phyloP scores from a whole-genome alignment of 139 green algal species.

The Micromonas pusilla region DNA sequence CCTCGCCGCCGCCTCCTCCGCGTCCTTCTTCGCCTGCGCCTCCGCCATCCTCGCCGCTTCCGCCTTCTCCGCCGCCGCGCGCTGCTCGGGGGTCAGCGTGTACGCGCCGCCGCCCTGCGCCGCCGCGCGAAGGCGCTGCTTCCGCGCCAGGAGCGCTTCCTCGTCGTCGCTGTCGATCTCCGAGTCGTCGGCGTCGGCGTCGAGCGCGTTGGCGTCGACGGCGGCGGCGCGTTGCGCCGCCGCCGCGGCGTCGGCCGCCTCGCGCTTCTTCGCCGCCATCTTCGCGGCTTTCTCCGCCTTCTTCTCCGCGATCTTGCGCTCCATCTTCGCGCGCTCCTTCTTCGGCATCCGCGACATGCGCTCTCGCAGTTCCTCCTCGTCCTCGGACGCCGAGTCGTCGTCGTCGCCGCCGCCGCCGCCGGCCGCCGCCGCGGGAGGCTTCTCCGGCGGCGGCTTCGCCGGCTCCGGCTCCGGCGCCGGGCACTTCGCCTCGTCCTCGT shows the following conservation, averaged over 20 bases:
- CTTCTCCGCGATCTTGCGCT: constrained; percentile 21
- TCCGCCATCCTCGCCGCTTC: constrained; percentile 4
- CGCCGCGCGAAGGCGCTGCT: not conserved
- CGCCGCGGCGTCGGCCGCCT: not conserved
- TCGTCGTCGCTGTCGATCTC: constrained; percentile 21
- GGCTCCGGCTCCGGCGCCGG: not conserved
- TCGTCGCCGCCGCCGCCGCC: not conserved
- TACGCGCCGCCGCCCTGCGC: not conserved
- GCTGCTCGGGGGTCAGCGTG: constrained; percentile 16
- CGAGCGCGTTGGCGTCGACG: not conserved
- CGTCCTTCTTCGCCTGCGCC: constrained; percentile 2
- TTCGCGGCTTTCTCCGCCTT: constrained; percentile 5
- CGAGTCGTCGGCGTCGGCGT: constrained; percentile 2
- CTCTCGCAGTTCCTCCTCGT: constrained; percentile 11
- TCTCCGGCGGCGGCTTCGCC: not conserved
- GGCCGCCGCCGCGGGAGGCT: not conserved
- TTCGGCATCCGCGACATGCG: constrained; percentile 8
- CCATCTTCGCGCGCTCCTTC: constrained; percentile 21
- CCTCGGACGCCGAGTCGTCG: not conserved
- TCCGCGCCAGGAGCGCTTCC: not conserved
- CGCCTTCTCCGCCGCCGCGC: constrained; percentile 12
- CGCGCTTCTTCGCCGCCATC: not conserved
- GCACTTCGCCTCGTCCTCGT: not conserved
- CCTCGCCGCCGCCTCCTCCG: constrained; percentile 1
- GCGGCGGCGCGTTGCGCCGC: not conserved